Percentiles rank a stretch among this genome's conserved stretches.
Evolutionary conservation across 805 yeast genomes (phyloP).

Genomic region (Clavispora vitiphila): DNA sequence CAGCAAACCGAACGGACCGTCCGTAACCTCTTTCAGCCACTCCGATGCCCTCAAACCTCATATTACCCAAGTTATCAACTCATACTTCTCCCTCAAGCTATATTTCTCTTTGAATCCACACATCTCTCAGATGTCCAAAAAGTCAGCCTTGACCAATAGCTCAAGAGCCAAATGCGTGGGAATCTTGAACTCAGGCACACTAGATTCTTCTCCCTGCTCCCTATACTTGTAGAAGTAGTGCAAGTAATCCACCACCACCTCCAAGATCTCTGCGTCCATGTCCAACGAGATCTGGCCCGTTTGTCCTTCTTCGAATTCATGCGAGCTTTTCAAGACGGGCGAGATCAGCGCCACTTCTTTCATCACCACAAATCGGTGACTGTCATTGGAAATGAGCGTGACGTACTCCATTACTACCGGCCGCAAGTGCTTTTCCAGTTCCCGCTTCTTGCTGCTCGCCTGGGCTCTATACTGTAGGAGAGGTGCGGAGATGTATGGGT

Average conservation of each 20-base stretch:
- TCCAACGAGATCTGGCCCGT: constrained; percentile 54
- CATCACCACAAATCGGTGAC: constrained; percentile 53
- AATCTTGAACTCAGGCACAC: constrained; percentile 79
- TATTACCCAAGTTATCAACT: too few species aligned
- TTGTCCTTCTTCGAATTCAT: constrained; percentile 54
- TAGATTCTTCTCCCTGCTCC: constrained; percentile 45
- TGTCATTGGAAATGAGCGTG: constrained; percentile 70
- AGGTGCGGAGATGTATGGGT: not conserved
- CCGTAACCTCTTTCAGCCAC: too few species aligned
- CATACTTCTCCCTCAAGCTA: too few species aligned
- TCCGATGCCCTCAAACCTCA: too few species aligned
- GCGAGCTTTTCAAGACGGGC: constrained; percentile 46
- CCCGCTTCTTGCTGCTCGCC: too few species aligned
- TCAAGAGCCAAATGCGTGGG: constrained; percentile 95
- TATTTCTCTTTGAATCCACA: not conserved
- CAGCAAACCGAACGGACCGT: too few species aligned
- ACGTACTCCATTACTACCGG: constrained; percentile 31
- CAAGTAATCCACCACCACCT: constrained; percentile 79
- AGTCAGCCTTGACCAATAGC: constrained; percentile 88
- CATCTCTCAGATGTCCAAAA: constrained; percentile 51
- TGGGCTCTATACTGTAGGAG: too few species aligned
- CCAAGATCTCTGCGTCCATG: constrained; percentile 66
- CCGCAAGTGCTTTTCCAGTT: not conserved
- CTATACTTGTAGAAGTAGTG: constrained; percentile 69
- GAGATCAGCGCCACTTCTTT: constrained; percentile 78